Evolutionary conservation across 2,329 filamentous ascomycete genomes (phyloP).

Genomic region (Xylariaceae sp.): DNA sequence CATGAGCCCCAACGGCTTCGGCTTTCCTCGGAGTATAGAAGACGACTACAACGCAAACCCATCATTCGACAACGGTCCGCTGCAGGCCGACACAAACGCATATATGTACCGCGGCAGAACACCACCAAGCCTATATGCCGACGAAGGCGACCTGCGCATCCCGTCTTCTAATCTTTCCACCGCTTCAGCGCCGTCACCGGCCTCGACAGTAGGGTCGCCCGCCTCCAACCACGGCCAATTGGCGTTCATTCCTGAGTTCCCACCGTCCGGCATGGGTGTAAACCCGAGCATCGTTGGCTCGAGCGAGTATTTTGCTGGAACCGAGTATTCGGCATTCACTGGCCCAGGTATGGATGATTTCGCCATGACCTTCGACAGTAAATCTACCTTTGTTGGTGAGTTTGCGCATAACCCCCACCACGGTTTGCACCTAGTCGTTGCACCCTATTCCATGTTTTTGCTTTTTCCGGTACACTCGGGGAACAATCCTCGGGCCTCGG

Average conservation of each 20-base stretch:
- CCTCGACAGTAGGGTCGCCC: constrained; percentile 62
- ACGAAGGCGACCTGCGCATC: constrained; percentile 46
- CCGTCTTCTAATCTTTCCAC: constrained; percentile 56
- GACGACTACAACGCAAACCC: constrained; percentile 39
- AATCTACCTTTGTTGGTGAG: constrained; percentile 54
- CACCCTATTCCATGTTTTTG: background rate
- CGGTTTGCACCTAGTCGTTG: background rate
- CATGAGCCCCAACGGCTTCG: constrained; percentile 43
- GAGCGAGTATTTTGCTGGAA: constrained; percentile 46
- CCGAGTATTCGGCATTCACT: constrained; percentile 50
- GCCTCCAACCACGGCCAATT: constrained; percentile 55
- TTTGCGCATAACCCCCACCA: constrained; percentile 35
- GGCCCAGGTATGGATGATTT: constrained; percentile 46
- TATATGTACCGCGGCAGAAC: constrained; percentile 43
- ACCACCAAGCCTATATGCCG: constrained; percentile 45
- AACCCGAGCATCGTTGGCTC: constrained; percentile 59
- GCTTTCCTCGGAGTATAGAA: constrained; percentile 36
- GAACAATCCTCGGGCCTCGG: background rate
- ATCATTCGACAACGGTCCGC: constrained; percentile 40
- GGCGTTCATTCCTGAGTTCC: constrained; percentile 55
- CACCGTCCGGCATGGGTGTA: constrained; percentile 49
- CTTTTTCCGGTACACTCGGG: background rate
- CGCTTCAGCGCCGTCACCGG: constrained; percentile 57
- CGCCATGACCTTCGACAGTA: constrained; percentile 43
- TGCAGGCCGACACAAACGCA: constrained; percentile 43